phyloP scores from a whole-genome alignment of 2,329 filamentous ascomycete genomes.

The Exophiala bonariae region DNA sequence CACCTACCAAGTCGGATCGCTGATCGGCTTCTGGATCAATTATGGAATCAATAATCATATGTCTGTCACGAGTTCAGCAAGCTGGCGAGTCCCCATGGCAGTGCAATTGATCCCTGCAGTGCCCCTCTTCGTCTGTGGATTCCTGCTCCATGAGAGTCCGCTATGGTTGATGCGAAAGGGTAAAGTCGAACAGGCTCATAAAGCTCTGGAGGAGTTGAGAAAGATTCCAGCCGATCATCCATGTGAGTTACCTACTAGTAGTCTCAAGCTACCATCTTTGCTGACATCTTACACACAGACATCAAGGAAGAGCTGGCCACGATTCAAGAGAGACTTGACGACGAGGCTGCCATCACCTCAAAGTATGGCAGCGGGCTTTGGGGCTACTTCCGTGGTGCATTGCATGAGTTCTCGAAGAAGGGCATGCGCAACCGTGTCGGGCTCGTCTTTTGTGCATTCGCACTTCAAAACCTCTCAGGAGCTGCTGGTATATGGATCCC shows the following conservation, averaged over 20 bases:
- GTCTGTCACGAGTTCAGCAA: conserved; percentile 20
- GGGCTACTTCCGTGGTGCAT: background rate
- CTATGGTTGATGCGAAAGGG: conserved; percentile 6
- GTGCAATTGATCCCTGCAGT: conserved; percentile 33
- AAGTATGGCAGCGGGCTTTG: background rate
- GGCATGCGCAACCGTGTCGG: conserved; percentile 3
- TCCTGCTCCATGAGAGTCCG: conserved; percentile 2
- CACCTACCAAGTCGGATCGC: conserved; percentile 34
- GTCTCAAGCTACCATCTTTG: background rate
- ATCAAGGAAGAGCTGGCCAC: conserved; percentile 2
- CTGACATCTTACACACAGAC: background rate
- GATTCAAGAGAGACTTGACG: conserved; percentile 2
- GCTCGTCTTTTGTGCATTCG: background rate
- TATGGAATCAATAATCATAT: conserved; percentile 35
- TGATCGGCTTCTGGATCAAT: conserved; percentile 39
- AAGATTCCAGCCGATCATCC: background rate
- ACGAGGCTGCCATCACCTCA: background rate
- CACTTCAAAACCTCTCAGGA: conserved; percentile 1
- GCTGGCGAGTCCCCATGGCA: conserved; percentile 33
- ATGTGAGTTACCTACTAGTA: background rate
- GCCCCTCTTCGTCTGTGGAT: conserved; percentile 28
- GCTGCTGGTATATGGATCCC: conserved; percentile 1
- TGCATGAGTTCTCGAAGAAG: conserved; percentile 2
- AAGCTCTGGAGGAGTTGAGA: conserved; percentile 1
- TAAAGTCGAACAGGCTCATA: conserved; percentile 1